Base-by-base conservation (phyloP, 192 early-diverging fungal species). In the Globomyces pollinis-pini region DNA sequence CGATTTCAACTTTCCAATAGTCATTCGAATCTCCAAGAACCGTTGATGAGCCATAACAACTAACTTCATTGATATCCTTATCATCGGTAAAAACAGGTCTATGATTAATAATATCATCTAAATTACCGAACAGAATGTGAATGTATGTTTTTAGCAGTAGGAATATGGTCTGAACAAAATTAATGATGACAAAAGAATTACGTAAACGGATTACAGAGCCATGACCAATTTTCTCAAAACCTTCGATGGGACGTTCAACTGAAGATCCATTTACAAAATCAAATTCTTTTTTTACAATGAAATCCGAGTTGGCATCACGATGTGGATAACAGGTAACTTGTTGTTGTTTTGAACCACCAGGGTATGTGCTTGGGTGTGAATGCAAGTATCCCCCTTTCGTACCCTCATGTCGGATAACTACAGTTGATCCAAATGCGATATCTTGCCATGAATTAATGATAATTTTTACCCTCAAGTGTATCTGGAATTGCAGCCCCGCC, bases 11-110 rank as follows among this genome's bases (percentile, higher is more conserved):
- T 30, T 82, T 77, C 90, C 90, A 97, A 70, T 88, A 78, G 74
- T 97, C 94, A 62, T 97, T 97, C 33, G 86, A 74, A 63, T 97
- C 94, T 35, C 94, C 93, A 24, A 73, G 64, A 67, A 86, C 90
- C 2, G 76, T 79, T 18, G 61, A 32, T 18, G 65, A 65, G 16
- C 79, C 79, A 49, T 81, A 81, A 41, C 66, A 69, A 0, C 69
- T 70, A 23, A 76, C 77, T 68, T 81, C 79, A 50, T 67, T 68
- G 57, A 71, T 51, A 33, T 72, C 64, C 41, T 76, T 65, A 49
- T 69, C 66, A 50, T 74, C 77, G 18, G 64, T 63, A 15, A 74
- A 42, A 30, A n/a, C 24, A 38, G 33, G 41, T 29, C 44, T 47
- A 59, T 12, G 15, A 41, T 18, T n/a, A n/a, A n/a, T n/a, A n/a